phyloP scores from a whole-genome alignment of 202 grass and related monocot genomes.

The Schoenoplectus tabernaemontani region DNA sequence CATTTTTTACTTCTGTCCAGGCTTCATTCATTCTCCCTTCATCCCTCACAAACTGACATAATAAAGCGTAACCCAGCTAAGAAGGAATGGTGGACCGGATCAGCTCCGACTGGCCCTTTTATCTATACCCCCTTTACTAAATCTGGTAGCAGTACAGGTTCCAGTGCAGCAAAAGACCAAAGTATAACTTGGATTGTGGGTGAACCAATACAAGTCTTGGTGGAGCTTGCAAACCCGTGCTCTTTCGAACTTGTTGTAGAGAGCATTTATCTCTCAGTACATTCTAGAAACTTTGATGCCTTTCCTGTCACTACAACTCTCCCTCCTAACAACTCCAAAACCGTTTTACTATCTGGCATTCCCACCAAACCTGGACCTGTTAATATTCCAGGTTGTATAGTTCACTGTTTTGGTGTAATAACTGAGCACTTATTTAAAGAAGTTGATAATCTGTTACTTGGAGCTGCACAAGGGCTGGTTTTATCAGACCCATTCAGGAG shows the following conservation, averaged over 20 bases:
- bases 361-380: conserved; percentile 79
- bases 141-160: conserved; percentile 39
- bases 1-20: conserved; percentile 27
- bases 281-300: conserved; percentile 96
- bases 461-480: conserved; percentile 94
- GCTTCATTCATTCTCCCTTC: conserved; percentile 90
- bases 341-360: conserved; percentile 83
- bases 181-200: conserved; percentile 91
- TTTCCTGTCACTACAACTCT: conserved; percentile 86
- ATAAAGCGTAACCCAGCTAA: conserved; percentile 83
- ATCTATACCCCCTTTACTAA: conserved; percentile 98
- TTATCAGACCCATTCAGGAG: conserved; percentile 98
- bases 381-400: conserved; percentile 94
- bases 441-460: conserved; percentile 85
- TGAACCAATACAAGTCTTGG: conserved; percentile 91
- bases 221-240: conserved; percentile 97
- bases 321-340: conserved; percentile 86
- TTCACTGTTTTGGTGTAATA: conserved; percentile 98
- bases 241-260: conserved; percentile 87
- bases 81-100: conserved; percentile 97
- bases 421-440: conserved; percentile 99
- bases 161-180: conserved; percentile 28
- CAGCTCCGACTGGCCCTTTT: conserved; percentile 84
- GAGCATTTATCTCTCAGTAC: conserved; percentile 97
- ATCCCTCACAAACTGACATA: conserved; percentile 89